These are phyloP conservation scores for Aspergillus thermomutatus DNA, from an alignment of 2,329 filamentous ascomycete species.

Conservation along the genomic window DNA sequence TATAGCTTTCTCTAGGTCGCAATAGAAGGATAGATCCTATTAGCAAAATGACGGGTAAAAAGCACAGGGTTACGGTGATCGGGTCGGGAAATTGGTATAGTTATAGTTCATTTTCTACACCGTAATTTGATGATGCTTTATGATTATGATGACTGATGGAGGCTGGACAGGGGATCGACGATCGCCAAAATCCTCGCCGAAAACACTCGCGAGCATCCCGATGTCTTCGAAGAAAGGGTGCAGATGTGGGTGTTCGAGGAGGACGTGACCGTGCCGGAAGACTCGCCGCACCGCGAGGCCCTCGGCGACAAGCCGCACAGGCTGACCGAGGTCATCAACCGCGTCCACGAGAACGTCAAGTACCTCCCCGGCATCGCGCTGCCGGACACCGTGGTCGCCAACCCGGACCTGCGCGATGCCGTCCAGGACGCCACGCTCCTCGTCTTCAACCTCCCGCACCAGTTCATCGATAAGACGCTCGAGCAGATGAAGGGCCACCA, in stretches of 20 bases:
- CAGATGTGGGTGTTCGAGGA: constrained; percentile 98
- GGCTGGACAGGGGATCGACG: constrained; percentile 77
- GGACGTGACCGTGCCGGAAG: constrained; percentile 67
- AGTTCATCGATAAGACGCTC: constrained; percentile 49
- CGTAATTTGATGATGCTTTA: neutral
- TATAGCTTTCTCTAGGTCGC: too few relatives aligned
- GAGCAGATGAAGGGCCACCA: constrained; percentile 77
- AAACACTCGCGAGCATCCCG: constrained; percentile 70
- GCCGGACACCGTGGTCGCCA: constrained; percentile 59
- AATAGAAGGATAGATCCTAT: neutral
- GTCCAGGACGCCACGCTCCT: constrained; percentile 79
- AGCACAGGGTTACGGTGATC: constrained; percentile 60
- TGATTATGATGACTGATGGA: neutral
- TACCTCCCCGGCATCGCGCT: constrained; percentile 82
- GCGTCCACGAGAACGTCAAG: constrained; percentile 88
- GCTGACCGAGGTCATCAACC: constrained; percentile 84
- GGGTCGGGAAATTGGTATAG: constrained; percentile 89
- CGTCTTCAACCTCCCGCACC: constrained; percentile 90
- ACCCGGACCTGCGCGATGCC: constrained; percentile 52
- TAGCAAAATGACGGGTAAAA: neutral
- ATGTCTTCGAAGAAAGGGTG: constrained; percentile 79
- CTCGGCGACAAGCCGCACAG: constrained; percentile 67
- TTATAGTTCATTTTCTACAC: neutral
- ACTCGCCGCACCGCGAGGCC: constrained; percentile 67
- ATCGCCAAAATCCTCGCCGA: constrained; percentile 94